phyloP scores from a whole-genome alignment of 2,329 filamentous ascomycete genomes.

The Aquanectria penicillioides region DNA sequence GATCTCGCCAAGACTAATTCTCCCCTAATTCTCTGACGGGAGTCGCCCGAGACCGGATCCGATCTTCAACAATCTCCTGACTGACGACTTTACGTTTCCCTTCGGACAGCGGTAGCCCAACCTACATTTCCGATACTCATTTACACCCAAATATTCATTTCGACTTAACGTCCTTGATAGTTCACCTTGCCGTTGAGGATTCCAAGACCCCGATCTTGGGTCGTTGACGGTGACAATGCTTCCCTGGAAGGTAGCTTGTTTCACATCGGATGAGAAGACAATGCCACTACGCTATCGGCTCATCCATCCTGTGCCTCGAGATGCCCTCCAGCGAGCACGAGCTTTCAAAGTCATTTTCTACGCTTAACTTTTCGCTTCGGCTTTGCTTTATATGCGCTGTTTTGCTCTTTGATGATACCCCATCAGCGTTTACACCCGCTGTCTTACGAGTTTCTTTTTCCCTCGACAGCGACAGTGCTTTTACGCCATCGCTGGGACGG shows the following conservation, averaged over 20 bases:
- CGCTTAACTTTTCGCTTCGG: slow-evolving; percentile 28
- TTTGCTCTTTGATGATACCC: slow-evolving; percentile 54
- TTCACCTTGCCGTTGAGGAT: neutral
- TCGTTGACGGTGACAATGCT: slow-evolving; percentile 53
- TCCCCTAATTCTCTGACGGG: slow-evolving; percentile 2
- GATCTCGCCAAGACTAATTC: slow-evolving; percentile 38
- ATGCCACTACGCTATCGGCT: slow-evolving; percentile 64
- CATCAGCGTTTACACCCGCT: slow-evolving; percentile 57
- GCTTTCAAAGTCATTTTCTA: slow-evolving; percentile 22
- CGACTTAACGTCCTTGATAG: slow-evolving; percentile 2
- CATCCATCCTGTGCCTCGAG: slow-evolving; percentile 22
- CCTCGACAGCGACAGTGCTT: slow-evolving; percentile 65
- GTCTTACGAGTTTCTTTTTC: slow-evolving; percentile 51
- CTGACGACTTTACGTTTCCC: slow-evolving; percentile 5
- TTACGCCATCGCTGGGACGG: slow-evolving; percentile 67
- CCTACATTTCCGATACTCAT: slow-evolving; percentile 44
- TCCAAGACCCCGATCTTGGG: neutral
- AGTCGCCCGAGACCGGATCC: slow-evolving; percentile 17
- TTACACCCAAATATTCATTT: slow-evolving; percentile 31
- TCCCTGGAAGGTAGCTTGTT: slow-evolving; percentile 31
- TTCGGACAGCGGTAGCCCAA: slow-evolving; percentile 47
- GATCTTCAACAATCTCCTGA: slow-evolving; percentile 45
- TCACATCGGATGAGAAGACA: slow-evolving; percentile 51
- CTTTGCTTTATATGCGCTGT: slow-evolving; percentile 34
- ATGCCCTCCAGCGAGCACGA: slow-evolving; percentile 7